These are phyloP conservation scores for Toxicodendron radicans DNA, from an alignment of 345 rosid genomes.

Conservation along the genomic window DNA sequence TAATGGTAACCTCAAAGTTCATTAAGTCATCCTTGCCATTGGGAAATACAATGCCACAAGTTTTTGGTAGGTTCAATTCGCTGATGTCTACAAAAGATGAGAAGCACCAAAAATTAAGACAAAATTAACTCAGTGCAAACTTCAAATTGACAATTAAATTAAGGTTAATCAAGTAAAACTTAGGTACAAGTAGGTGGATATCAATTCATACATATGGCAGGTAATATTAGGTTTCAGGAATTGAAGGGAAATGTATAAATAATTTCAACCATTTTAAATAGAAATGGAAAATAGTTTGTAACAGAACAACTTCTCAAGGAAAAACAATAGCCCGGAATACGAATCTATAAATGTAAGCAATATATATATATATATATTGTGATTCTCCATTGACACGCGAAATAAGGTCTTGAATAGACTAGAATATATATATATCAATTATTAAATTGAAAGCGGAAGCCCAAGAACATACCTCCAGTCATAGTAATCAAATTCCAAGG, in stretches of 20 bases:
- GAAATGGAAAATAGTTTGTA: background rate
- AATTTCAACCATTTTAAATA: background rate
- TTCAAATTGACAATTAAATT: background rate
- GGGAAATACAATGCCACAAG: constrained; percentile 39
- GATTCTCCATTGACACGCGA: no score
- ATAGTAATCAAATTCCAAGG: no score
- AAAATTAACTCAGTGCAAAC: background rate
- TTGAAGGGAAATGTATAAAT: background rate
- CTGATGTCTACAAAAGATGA: constrained; percentile 34
- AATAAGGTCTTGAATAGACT: no score
- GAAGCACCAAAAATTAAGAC: background rate
- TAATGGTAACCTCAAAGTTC: constrained; percentile 50
- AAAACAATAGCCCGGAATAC: background rate
- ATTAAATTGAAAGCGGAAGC: no score
- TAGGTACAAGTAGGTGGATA: background rate
- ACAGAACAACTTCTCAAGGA: background rate
- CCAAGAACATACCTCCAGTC: no score
- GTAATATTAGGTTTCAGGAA: background rate
- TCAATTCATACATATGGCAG: background rate
- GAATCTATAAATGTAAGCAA: no score
- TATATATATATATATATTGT: no score
- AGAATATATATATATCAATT: no score
- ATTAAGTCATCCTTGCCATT: constrained; percentile 52
- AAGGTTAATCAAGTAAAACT: background rate
- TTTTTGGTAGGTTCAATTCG: constrained; percentile 47